Evolutionary conservation across 2,329 filamentous ascomycete genomes (phyloP), one percentile per base, ranked within the genome.

Genomic region (Claviceps sp.): DNA sequence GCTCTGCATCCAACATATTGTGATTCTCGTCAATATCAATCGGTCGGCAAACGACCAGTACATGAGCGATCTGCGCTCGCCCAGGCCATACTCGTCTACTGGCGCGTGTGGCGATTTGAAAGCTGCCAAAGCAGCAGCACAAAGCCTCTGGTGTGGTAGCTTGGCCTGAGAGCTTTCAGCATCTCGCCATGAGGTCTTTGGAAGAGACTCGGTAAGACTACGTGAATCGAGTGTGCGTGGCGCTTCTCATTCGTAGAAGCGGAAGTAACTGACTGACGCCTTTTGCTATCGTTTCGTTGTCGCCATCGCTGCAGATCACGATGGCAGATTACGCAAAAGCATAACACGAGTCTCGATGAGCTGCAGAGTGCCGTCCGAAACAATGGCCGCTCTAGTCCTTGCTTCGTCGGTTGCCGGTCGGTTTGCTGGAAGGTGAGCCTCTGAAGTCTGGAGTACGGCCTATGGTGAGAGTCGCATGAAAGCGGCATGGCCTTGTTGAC

Each of bases 371-470:
- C 81, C n/a, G 75, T 87, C 50, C 79, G 76, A 64, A 70, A 76
- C 56, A 76, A 81, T 60, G 77, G 77, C 18, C 66, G 76, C 16
- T 66, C 67, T 11, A 85, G 77, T 60, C 81, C 84, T 48, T 89
- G 85, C 64, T 70, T 82, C 50, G 73, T 81, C 47, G 89, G 88
- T 14, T 79, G 89, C 57, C 82, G 90, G 52, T 96, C 91, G 3
- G 77, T 94, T 40, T 95, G 86, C 67, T 97, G 91, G 91, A 96
- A 95, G 80, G 87, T 85, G 50, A 54, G 57, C 49, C 5, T 44
- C 22, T 22, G 11, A 26, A 20, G 26, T 40, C 14, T 9, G 43
- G n/a, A 5, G n/a, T 11, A 3, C n/a, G 49, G 24, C 30, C 13
- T 18, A 30, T 6, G 36, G 4, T 30, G 40, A 20, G 48, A 24